Conservation (phyloP, 139 green algal genomes). For the Chlamydomonas incerta region DNA sequence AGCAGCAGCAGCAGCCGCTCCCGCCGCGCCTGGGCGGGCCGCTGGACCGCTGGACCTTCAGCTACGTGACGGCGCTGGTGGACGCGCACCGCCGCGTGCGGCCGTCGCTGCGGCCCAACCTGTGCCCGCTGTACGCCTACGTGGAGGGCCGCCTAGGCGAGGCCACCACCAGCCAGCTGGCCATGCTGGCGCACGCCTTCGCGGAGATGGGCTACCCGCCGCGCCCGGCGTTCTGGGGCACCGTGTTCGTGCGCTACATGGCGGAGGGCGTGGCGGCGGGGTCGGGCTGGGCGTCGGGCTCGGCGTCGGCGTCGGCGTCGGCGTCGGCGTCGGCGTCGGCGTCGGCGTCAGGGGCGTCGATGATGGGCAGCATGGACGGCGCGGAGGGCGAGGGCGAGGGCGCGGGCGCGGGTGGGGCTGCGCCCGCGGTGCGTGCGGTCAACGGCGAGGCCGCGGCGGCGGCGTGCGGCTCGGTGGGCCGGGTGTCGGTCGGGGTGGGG, state of each 20-base stretch:
- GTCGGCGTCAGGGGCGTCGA: too few species aligned
- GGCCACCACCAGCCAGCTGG: conserved; percentile 11
- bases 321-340: too few species aligned
- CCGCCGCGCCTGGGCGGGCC: neutral
- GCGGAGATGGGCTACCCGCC: neutral
- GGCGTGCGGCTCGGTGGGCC: too few species aligned
- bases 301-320: too few species aligned
- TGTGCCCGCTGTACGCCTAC: conserved; percentile 12
- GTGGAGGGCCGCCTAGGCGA: conserved; percentile 15
- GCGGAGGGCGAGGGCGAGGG: too few species aligned
- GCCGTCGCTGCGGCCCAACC: neutral
- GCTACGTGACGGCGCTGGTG: neutral
- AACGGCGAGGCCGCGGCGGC: too few species aligned
- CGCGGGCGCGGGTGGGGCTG: too few species aligned
- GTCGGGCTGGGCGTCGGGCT: too few species aligned
- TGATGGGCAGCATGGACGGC: too few species aligned
- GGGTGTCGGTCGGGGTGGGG: too few species aligned
- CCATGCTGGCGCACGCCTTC: conserved; percentile 28
- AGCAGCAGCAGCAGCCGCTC: too few species aligned
- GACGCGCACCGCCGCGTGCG: neutral
- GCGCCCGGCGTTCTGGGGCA: neutral
- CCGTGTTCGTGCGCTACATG: conserved; percentile 14
- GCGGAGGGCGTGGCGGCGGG: neutral
- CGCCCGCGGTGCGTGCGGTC: too few species aligned
- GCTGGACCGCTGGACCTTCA: conserved; percentile 7